These are phyloP conservation scores for Acidomyces sp. DNA, from an alignment of 495 filamentous ascomycete species.

Conservation along the genomic window DNA sequence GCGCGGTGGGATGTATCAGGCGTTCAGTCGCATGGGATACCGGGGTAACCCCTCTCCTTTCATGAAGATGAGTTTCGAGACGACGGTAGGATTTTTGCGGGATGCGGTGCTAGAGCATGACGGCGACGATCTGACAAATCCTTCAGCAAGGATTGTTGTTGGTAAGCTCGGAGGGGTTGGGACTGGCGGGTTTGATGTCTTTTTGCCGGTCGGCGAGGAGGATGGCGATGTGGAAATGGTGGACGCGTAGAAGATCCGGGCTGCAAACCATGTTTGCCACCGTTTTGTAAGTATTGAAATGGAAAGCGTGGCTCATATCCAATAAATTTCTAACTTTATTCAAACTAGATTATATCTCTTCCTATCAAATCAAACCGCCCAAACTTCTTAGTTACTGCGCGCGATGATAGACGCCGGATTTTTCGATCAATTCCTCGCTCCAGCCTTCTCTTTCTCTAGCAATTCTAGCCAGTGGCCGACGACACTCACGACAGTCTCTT, in stretches of 20 bases:
- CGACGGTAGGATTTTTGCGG: slow-evolving; percentile 80
- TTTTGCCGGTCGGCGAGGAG: slow-evolving; percentile 33
- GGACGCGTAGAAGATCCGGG: too few species aligned
- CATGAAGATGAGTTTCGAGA: slow-evolving; percentile 98
- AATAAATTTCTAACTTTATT: too few species aligned
- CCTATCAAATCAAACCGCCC: too few species aligned
- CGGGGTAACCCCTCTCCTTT: slow-evolving; percentile 74
- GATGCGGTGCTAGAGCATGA: slow-evolving; percentile 84
- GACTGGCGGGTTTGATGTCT: slow-evolving; percentile 83
- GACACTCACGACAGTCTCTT: slow-evolving; percentile 2
- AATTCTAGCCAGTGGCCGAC: slow-evolving; percentile 5
- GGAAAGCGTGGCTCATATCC: too few species aligned
- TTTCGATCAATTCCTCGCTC: neutral
- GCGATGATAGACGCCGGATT: too few species aligned
- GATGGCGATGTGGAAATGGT: slow-evolving; percentile 11
- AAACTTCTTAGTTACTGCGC: too few species aligned
- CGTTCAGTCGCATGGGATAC: slow-evolving; percentile 83
- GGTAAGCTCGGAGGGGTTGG: slow-evolving; percentile 70
- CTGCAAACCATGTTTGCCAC: too few species aligned
- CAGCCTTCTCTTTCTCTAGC: neutral
- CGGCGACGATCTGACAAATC: slow-evolving; percentile 74
- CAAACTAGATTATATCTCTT: too few species aligned
- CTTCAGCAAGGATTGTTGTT: slow-evolving; percentile 76
- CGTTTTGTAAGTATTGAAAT: too few species aligned
- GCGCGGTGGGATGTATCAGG: slow-evolving; percentile 65